Evolutionary conservation across 2,329 filamentous ascomycete species (phyloP), one percentile per base, ranked within the genome.

Genomic region (Fusarium heterosporum): DNA sequence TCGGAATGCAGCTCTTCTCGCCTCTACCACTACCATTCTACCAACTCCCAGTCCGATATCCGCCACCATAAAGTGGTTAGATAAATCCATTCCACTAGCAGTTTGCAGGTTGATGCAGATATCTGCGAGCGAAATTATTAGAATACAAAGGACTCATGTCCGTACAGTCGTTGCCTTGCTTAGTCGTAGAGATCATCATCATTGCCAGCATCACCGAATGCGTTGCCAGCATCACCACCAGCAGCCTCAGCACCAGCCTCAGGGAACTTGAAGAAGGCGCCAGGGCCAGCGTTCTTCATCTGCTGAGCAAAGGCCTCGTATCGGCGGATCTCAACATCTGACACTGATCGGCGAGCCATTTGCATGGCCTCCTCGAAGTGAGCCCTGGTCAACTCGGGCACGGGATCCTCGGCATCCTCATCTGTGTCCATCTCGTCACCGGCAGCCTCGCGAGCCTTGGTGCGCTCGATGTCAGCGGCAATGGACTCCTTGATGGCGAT

Each of bases 291-390:
- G 79, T 97, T 97, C 92, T 99, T 99, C 93, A 99, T 96, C 79
- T 95, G 95, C 84, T 98, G 95, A 39, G 95, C 92, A 75, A 99
- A 99, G 6, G 96, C 95, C 86, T 99, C 96, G 83, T 99, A 99
- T 64, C 95, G 91, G 76, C 96, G 92, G 75, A 99, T 97, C 86
- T 99, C 96, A 22, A 98, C 95, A 72, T 99, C 96, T 57, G 89
- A 94, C 72, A 99, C 96, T 28, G 96, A 98, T 78, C 92, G 89
- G 80, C 96, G 91, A 68, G 96, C 96, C 80, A 91, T 90, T 80
- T 92, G 89, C 96, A 99, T 99, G 42, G 96, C 96, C 86, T 99
- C 96, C 84, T 98, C 95, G 78, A 99, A 99, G 83, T 99, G 96
- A 59, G 90, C 91, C 83, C 93, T 96, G 74, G 96, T 98, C 60